These are phyloP conservation scores for Lachnellula suecica DNA, from an alignment of 2,329 filamentous ascomycete genomes.

Conservation along the genomic window DNA sequence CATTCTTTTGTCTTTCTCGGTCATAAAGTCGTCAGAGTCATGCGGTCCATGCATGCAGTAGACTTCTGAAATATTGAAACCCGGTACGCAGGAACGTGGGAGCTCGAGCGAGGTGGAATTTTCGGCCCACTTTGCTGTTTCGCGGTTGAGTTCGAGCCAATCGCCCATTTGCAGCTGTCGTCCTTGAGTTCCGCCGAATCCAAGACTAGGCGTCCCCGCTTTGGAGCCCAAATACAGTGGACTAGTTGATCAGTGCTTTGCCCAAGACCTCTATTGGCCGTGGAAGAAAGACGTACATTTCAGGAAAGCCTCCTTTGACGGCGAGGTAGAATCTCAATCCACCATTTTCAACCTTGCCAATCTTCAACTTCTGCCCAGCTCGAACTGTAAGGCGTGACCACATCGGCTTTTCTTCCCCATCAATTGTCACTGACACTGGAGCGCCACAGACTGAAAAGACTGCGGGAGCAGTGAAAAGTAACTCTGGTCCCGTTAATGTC, in stretches of 20 bases:
- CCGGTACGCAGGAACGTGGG: slow-evolving; percentile 12
- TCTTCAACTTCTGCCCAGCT: slow-evolving; percentile 50
- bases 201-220: slow-evolving; percentile 43
- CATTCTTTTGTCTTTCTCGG: slow-evolving; percentile 50
- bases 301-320: neutral
- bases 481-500: slow-evolving; percentile 57
- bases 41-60: slow-evolving; percentile 35
- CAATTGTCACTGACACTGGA: slow-evolving; percentile 48
- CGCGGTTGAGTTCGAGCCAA: slow-evolving; percentile 10
- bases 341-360: slow-evolving; percentile 51
- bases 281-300: slow-evolving; percentile 37
- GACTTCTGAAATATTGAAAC: slow-evolving; percentile 21
- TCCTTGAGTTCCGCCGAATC: slow-evolving; percentile 46
- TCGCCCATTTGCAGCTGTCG: slow-evolving; percentile 19
- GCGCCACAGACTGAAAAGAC: slow-evolving; percentile 58
- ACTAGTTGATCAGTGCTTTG: slow-evolving; percentile 30
- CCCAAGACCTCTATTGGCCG: slow-evolving; percentile 27
- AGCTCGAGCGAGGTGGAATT: slow-evolving; percentile 5
- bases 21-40: slow-evolving; percentile 33
- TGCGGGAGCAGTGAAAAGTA: slow-evolving; percentile 53
- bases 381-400: neutral
- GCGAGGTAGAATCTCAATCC: slow-evolving; percentile 49
- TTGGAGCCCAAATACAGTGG: slow-evolving; percentile 38
- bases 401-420: slow-evolving; percentile 42
- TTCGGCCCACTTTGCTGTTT: slow-evolving; percentile 6